phyloP scores from a whole-genome alignment of 139 green algal species.

The Zygnema circumcarinatum region DNA sequence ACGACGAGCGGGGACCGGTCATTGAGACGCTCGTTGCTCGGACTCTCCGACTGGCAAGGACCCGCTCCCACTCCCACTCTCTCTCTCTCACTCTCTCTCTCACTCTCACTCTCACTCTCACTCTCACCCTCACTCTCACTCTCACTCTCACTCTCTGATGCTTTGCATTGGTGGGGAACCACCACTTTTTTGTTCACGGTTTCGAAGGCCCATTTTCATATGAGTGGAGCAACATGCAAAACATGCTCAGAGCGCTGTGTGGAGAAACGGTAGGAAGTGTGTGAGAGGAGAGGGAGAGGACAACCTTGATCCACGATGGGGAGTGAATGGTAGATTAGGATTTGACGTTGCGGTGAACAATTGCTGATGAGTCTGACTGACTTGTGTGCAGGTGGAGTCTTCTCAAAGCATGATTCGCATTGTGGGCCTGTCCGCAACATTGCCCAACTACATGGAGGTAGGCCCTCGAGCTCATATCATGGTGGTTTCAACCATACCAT shows the following conservation, averaged over 20 bases:
- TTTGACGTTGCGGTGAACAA: background rate
- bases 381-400: slow-evolving; percentile 81
- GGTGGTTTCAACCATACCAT: background rate
- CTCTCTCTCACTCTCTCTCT: slow-evolving; percentile 8
- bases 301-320: too few relatives aligned
- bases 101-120: background rate
- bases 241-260: too few relatives aligned
- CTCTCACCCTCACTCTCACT: too few relatives aligned
- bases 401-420: slow-evolving; percentile 98
- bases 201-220: too few relatives aligned
- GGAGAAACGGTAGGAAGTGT: too few relatives aligned
- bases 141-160: too few relatives aligned
- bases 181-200: too few relatives aligned
- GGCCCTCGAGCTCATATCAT: background rate
- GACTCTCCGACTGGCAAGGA: slow-evolving; percentile 76
- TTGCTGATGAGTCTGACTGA: background rate
- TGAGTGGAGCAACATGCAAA: too few relatives aligned
- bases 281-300: too few relatives aligned
- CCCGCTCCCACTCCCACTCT: background rate
- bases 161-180: too few relatives aligned
- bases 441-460: slow-evolving; percentile 90
- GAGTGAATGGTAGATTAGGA: too few relatives aligned
- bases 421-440: slow-evolving; percentile 94
- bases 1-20: slow-evolving; percentile 95
- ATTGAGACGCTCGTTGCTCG: slow-evolving; percentile 96